Evolutionary conservation across 495 filamentous ascomycete genomes (phyloP), one percentile per base, ranked within the genome.

Genomic region (Daldinia grandis): DNA sequence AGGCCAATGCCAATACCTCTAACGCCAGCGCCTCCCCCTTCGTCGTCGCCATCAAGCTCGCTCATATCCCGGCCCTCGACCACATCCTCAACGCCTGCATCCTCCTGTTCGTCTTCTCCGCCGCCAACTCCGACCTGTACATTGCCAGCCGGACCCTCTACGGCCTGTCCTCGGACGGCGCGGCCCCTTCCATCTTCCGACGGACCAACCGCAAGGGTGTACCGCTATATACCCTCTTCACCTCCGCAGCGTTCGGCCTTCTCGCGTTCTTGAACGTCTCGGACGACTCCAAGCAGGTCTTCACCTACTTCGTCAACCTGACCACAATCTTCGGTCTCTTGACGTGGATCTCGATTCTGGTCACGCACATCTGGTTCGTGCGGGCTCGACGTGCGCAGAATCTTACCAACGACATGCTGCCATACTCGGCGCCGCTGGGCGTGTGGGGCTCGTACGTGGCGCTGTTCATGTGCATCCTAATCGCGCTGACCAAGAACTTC

Each of bases 281-380:
- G 58, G 87, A 84, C 68, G 87, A 87, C 71, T 88, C 91, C 0
- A 84, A 84, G 59, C 83, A 78, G 0, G 91, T 97, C 3, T 97
- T 97, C 78, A 84, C 81, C 24, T 95, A 95, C 84, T 95, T 97
- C 66, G 90, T 95, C 67, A 93, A 94, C 75, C 83, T 97, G 31
- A 89, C 90, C 33, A 92, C 90, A 35, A 91, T 94, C 71, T 92
- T 93, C 74, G 92, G 92, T 49, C 83, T 93, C 7, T 75, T 97
- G 25, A 93, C 91, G 66, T 94, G 93, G 92, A 89, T 95, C 63
- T 94, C 92, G 0, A 90, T 96, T 60, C 85, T 96, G 0, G 85
- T 95, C 56, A 90, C 90, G 1, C 93, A 97, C 79, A 91, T 97
- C 73, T 90, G 78, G 78, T 97, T 96, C 74, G 85, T 93, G 27